A percentile compares a stretch with the other conserved stretches of the same genome.
These are phyloP conservation scores for Paraphoma chrysanthemicola DNA, from an alignment of 2,329 filamentous ascomycete genomes.

Conservation along the genomic window DNA sequence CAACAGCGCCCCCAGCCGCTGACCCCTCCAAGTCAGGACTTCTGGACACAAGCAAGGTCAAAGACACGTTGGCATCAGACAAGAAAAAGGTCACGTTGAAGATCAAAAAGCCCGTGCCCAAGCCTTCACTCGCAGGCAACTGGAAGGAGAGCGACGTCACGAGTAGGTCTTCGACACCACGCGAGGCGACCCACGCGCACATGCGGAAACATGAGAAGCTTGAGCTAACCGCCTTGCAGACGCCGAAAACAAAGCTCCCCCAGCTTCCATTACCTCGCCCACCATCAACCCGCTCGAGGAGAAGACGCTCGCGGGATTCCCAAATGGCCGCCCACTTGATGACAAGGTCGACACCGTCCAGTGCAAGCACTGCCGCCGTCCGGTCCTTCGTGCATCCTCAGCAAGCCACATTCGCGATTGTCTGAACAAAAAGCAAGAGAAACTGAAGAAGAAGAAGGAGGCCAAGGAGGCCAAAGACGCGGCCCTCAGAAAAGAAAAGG, in stretches of 20 bases:
- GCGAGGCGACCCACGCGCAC: neutral
- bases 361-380: conserved; percentile 96
- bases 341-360: conserved; percentile 77
- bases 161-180: conserved; percentile 53
- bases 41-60: conserved; percentile 37
- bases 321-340: conserved; percentile 80
- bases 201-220: neutral
- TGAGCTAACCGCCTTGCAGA: conserved; percentile 22
- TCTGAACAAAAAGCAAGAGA: conserved; percentile 79
- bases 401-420: conserved; percentile 84
- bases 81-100: conserved; percentile 51
- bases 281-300: conserved; percentile 72
- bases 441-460: conserved; percentile 67
- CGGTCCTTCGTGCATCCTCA: conserved; percentile 76
- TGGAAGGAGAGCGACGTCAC: conserved; percentile 73
- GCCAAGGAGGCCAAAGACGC: conserved; percentile 64
- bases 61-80: conserved; percentile 46
- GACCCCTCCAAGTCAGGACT: conserved; percentile 34
- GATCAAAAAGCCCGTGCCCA: conserved; percentile 68
- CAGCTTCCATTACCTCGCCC: conserved; percentile 38
- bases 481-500: conserved; percentile 55
- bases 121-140: conserved; percentile 71
- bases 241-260: conserved; percentile 33
- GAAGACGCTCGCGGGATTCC: conserved; percentile 77
- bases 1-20: conserved; percentile 31